Evolutionary conservation across 495 filamentous ascomycete genomes (phyloP), one percentile per base, ranked within the genome.

Genomic region (Lasiosphaeriaceae sp.): DNA sequence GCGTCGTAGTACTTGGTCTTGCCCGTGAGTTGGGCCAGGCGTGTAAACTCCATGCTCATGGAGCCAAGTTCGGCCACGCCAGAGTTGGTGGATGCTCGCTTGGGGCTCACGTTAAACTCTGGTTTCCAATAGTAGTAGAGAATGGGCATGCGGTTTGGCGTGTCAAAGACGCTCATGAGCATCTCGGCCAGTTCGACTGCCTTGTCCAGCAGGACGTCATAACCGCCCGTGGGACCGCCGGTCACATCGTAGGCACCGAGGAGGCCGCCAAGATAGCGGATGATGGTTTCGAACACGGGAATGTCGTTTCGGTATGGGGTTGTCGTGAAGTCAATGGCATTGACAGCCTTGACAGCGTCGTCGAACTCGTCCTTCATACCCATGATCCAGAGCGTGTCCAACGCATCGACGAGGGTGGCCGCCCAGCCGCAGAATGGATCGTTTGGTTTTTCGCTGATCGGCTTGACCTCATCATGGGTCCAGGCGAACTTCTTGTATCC

Each of bases 371-470:
- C 78, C 68, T 89, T 85, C 70, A 97, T 64, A 8, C 84, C 92
- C 91, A 97, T 96, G 56, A 98, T 94, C 91, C 92, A 97, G 16
- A 98, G 74, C 0, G 92, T 95, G 70, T 98, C 94, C 37, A 98
- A 74, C n/a, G 87, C 71, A 74, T 98, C 94, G 4, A 98, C 91
- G 56, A 98, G 67, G 2, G 94, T 97, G 3, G 94, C 94, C 20
- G 88, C 94, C 94, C 94, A 98, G 21, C 90, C 90, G 67, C 87
- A 92, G 65, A 98, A 98, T 0, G 92, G 89, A 64, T 97, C 79
- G 0, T 79, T 75, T 31, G 74, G 80, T 31, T 69, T 71, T 11
- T 83, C 83, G 44, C 79, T 81, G 4, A 91, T 72, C 2, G 93
- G 94, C 23, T 74, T 78, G 26, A 97, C 68, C 70, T 97, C 94